Conservation (phyloP, 108 stramenopile genomes). For the Bacterosira constricta region DNA sequence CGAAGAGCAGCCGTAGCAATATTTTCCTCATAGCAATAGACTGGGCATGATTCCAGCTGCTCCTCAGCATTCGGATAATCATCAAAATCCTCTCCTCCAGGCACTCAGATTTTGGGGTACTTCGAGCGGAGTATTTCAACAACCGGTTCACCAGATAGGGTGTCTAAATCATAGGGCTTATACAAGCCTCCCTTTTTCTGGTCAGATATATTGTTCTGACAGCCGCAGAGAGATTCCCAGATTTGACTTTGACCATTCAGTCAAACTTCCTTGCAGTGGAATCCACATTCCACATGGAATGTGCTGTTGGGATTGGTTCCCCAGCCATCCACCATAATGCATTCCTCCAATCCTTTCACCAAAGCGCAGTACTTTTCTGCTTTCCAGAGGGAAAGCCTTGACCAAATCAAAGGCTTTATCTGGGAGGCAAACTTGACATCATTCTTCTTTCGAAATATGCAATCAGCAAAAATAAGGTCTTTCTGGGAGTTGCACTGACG, state of each 20-base stretch:
- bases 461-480: not conserved
- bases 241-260: slow-evolving; percentile 18
- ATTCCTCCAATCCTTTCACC: not conserved
- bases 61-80: not conserved
- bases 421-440: not conserved
- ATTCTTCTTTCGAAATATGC: not conserved
- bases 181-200: slow-evolving; percentile 10
- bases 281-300: too few species aligned
- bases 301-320: not conserved
- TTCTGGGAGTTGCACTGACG: slow-evolving; percentile 1
- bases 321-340: not conserved
- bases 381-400: slow-evolving; percentile 6
- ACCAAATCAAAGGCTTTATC: not conserved
- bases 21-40: slow-evolving; percentile 20
- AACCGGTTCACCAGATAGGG: slow-evolving; percentile 31
- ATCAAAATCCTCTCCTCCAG: not conserved
- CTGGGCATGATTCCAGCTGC: slow-evolving; percentile 3
- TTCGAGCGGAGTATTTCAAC: slow-evolving; percentile 20
- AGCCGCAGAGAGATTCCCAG: slow-evolving; percentile 26
- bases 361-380: slow-evolving; percentile 2
- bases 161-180: slow-evolving; percentile 17
- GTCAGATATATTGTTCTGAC: slow-evolving; percentile 19
- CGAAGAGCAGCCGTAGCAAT: slow-evolving; percentile 14
- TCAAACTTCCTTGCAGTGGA: too few species aligned
- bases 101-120: slow-evolving; percentile 4